Conservation (phyloP, 2,329 filamentous ascomycete species). For the Pseudogymnoascus sp. region DNA sequence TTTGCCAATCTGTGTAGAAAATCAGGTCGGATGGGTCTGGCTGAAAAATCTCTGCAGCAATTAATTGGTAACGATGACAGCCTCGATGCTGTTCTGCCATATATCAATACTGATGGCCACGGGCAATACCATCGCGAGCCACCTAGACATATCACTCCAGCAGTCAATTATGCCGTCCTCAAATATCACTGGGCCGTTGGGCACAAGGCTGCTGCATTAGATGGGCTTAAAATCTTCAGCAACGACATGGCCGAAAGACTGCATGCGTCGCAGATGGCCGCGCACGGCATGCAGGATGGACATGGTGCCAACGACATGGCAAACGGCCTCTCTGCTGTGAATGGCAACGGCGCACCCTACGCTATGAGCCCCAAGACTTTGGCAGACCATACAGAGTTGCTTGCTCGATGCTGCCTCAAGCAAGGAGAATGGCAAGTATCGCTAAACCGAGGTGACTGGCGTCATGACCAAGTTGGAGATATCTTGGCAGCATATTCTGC, state of each 20-base stretch:
- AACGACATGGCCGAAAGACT: slow-evolving; percentile 45
- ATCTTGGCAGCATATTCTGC: slow-evolving; percentile 86
- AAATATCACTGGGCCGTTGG: slow-evolving; percentile 95
- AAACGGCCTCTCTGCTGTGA: slow-evolving; percentile 14
- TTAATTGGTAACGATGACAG: slow-evolving; percentile 68
- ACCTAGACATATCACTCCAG: slow-evolving; percentile 41
- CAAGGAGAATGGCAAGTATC: slow-evolving; percentile 94
- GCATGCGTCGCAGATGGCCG: slow-evolving; percentile 24
- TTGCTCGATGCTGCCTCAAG: slow-evolving; percentile 93
- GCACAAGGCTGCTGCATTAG: slow-evolving; percentile 55
- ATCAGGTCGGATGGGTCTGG: slow-evolving; percentile 86
- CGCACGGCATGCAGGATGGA: slow-evolving; percentile 24
- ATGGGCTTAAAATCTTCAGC: slow-evolving; percentile 54
- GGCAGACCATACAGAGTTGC: slow-evolving; percentile 59
- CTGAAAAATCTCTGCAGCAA: slow-evolving; percentile 89
- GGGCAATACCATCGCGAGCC: slow-evolving; percentile 17
- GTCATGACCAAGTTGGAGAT: slow-evolving; percentile 75
- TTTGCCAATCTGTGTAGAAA: slow-evolving; percentile 98
- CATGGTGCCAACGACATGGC: slow-evolving; percentile 35
- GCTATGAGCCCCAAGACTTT: slow-evolving; percentile 36
- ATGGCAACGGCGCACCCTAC: slow-evolving; percentile 39
- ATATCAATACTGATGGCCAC: slow-evolving; percentile 41
- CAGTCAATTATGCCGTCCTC: slow-evolving; percentile 91
- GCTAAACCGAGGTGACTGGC: slow-evolving; percentile 83
- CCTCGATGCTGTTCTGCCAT: slow-evolving; percentile 54